These are phyloP conservation scores for Ustilago hordei DNA, from an alignment of 1,284 basidiomycete genomes.

Conservation along the genomic window DNA sequence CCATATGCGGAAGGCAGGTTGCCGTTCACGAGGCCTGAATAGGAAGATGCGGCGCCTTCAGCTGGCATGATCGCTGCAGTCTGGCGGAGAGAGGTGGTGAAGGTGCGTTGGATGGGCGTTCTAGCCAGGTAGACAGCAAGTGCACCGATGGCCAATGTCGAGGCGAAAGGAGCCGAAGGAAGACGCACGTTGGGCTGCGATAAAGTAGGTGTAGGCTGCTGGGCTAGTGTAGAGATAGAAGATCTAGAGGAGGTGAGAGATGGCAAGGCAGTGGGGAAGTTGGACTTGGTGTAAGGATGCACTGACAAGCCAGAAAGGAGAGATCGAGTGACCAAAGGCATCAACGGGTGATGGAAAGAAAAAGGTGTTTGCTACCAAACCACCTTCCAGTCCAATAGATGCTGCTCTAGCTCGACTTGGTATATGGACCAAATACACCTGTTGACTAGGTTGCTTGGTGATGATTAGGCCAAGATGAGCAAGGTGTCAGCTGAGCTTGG, in stretches of 20 bases:
- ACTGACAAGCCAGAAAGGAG: conserved; percentile 35
- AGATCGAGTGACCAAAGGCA: conserved; percentile 29
- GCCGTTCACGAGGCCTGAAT: conserved; percentile 5
- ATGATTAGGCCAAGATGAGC: not conserved
- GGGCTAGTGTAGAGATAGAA: not conserved
- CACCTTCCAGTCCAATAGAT: conserved; percentile 1
- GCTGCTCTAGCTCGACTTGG: not conserved
- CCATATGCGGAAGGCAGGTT: conserved; percentile 69
- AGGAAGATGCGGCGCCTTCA: conserved; percentile 18
- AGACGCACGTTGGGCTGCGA: conserved; percentile 12
- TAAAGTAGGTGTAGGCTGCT: not conserved
- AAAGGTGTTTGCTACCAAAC: not conserved
- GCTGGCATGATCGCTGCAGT: conserved; percentile 31
- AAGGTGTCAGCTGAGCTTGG: not conserved
- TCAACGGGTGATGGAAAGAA: conserved; percentile 17
- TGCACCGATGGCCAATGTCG: conserved; percentile 20
- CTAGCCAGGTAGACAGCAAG: conserved; percentile 16
- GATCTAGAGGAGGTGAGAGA: conserved; percentile 12
- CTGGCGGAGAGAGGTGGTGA: conserved; percentile 10
- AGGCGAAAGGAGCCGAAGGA: conserved; percentile 11
- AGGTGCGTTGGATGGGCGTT: conserved; percentile 13
- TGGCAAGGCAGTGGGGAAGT: conserved; percentile 20
- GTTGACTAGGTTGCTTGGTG: not conserved
- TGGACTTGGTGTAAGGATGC: conserved; percentile 10
- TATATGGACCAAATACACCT: not conserved